Percentiles rank a stretch among this genome's conserved stretches.
Evolutionary conservation across 2,329 filamentous ascomycete species (phyloP).

Genomic region (Bipolaris cookei): DNA sequence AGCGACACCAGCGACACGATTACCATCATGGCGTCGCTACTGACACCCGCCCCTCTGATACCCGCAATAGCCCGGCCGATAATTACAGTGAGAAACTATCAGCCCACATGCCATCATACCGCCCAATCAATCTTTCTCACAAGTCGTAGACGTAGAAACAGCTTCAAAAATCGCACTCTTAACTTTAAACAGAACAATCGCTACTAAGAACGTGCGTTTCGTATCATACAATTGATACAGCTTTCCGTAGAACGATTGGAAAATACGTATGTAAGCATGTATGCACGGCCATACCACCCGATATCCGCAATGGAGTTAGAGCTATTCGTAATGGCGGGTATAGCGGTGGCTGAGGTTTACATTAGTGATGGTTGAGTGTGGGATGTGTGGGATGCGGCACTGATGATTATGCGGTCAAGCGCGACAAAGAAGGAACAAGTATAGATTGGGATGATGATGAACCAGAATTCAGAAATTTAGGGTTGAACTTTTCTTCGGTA

Average conservation of each 20-base stretch:
- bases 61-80: conserved; percentile 58
- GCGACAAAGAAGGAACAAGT: conserved; percentile 37
- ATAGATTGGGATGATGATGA: conserved; percentile 34
- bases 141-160: conserved; percentile 49
- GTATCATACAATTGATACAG: conserved; percentile 55
- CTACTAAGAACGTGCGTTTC: conserved; percentile 47
- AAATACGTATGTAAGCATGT: conserved; percentile 53
- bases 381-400: not conserved
- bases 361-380: too few species aligned
- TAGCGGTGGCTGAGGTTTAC: conserved; percentile 31
- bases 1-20: conserved; percentile 52
- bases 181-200: conserved; percentile 53
- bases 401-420: conserved; percentile 29
- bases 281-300: conserved; percentile 45
- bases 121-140: conserved; percentile 1
- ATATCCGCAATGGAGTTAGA: conserved; percentile 38
- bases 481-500: conserved; percentile 32
- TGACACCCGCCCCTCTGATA: conserved; percentile 51
- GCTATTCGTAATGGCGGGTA: conserved; percentile 37
- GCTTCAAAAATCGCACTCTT: conserved; percentile 52
- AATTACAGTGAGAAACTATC: conserved; percentile 43
- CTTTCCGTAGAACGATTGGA: conserved; percentile 57
- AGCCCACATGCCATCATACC: not conserved
- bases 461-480: conserved; percentile 34
- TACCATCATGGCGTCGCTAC: conserved; percentile 52